phyloP scores from a whole-genome alignment of 139 green algal genomes.

The Micractinium sp. region DNA sequence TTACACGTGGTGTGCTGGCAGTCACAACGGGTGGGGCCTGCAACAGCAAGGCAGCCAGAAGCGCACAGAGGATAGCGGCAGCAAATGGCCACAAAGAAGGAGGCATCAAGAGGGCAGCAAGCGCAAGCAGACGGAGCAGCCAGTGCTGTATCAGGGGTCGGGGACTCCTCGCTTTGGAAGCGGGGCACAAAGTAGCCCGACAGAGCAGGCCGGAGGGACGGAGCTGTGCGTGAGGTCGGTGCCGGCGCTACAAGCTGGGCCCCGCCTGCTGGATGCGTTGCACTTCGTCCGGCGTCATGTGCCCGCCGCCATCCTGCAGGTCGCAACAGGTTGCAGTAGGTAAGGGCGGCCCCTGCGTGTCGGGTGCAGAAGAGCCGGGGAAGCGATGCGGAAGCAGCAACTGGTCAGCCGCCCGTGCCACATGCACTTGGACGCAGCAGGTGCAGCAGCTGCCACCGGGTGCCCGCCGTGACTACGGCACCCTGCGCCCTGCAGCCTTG shows the following conservation, averaged over 20 bases:
- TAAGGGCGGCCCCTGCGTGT: no score
- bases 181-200: no score
- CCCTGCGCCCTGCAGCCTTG: neutral
- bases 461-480: neutral
- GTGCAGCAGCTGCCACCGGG: neutral
- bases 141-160: no score
- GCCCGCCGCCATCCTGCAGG: neutral
- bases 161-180: neutral
- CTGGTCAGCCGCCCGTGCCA: no score
- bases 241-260: neutral
- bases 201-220: no score
- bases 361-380: no score
- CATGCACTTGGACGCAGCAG: neutral
- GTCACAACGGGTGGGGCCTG: neutral
- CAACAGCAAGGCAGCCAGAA: neutral
- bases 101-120: neutral
- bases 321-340: no score
- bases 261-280: neutral
- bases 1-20: no score
- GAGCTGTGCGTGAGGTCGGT: neutral
- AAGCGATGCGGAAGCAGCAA: no score
- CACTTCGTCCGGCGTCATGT: neutral
- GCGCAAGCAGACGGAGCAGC: neutral
- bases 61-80: neutral
- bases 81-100: neutral